phyloP scores from a whole-genome alignment of 106 monocot species.

The Phalaenopsis equestris region DNA sequence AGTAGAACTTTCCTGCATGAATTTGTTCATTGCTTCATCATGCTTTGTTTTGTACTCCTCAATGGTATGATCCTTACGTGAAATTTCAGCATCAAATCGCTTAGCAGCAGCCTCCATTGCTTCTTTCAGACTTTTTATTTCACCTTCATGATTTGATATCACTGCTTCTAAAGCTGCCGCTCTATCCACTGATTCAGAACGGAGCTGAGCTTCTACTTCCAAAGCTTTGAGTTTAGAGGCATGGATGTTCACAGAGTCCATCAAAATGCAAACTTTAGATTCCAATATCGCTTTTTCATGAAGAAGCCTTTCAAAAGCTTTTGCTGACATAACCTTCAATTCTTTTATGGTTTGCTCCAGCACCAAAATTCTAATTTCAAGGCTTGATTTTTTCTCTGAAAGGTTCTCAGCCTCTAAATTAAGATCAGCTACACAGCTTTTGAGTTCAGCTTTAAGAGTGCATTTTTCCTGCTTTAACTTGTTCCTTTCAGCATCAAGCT shows the following conservation, averaged over 20 bases:
- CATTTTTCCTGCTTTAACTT: constrained; percentile 21
- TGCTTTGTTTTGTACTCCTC: constrained; percentile 30
- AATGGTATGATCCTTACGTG: constrained; percentile 21
- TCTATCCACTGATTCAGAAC: too few species aligned
- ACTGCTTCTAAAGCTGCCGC: too few species aligned
- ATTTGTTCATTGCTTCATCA: constrained; percentile 10
- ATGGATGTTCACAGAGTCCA: background rate
- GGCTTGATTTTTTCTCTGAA: constrained; percentile 18
- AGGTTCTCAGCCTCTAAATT: background rate
- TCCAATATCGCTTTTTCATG: constrained; percentile 21
- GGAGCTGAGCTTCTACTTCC: too few species aligned
- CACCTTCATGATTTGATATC: too few species aligned
- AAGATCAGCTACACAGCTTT: too few species aligned
- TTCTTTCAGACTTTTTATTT: too few species aligned
- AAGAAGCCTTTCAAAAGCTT: constrained; percentile 14
- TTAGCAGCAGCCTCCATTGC: background rate
- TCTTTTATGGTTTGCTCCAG: constrained; percentile 27
- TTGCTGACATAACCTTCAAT: constrained; percentile 11
- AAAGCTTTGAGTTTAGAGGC: background rate
- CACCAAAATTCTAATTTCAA: constrained; percentile 22
- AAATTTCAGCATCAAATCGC: constrained; percentile 13
- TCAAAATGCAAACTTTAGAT: background rate
- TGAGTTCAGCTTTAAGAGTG: constrained; percentile 15
- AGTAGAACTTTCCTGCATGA: constrained; percentile 18
- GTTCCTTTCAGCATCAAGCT: constrained; percentile 16